These are phyloP conservation scores for Crotalaria pallida DNA, from an alignment of 306 rosid species.

Conservation along the genomic window DNA sequence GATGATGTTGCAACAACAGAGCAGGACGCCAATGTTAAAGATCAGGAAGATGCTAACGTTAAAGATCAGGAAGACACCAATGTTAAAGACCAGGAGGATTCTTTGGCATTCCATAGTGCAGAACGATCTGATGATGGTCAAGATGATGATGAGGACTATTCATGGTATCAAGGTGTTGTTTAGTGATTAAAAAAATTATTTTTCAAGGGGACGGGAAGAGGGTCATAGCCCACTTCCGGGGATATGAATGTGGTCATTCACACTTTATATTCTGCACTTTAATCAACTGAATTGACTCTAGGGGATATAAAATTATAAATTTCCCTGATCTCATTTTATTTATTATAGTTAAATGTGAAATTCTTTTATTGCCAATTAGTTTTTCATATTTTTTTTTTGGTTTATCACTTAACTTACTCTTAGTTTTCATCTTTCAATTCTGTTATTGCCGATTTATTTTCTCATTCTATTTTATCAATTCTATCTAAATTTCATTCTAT, in stretches of 20 bases:
- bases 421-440: too few relatives aligned
- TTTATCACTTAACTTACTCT: background rate
- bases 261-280: too few relatives aligned
- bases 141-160: too few relatives aligned
- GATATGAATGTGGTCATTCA: too few relatives aligned
- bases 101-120: conserved; percentile 37
- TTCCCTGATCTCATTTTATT: background rate
- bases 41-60: conserved; percentile 29
- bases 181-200: background rate
- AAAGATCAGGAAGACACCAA: conserved; percentile 28
- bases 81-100: conserved; percentile 39
- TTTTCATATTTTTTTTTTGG: too few relatives aligned
- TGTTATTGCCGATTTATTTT: background rate
- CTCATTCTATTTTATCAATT: background rate
- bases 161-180: too few relatives aligned
- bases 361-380: background rate
- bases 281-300: too few relatives aligned
- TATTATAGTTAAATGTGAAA: background rate
- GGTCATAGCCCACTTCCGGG: too few relatives aligned
- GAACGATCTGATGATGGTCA: conserved; percentile 42
- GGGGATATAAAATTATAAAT: background rate
- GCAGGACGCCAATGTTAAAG: conserved; percentile 27
- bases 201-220: too few relatives aligned
- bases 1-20: conserved; percentile 37
- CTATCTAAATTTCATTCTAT: too few relatives aligned